phyloP scores from a whole-genome alignment of 1,139 yeast genomes.

The Eremothecium cymbalariae region DNA sequence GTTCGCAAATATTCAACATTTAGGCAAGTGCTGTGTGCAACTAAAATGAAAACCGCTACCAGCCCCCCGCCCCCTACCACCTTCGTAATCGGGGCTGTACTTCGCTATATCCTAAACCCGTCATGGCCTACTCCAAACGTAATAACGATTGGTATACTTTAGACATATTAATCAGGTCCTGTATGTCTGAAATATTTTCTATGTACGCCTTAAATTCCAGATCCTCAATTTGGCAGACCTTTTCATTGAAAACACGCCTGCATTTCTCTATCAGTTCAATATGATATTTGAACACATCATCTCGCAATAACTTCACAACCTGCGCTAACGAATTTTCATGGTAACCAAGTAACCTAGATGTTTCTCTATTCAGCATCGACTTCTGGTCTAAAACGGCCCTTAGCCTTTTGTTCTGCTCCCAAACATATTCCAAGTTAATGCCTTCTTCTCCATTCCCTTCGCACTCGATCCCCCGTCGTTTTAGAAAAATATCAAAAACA shows the following conservation, averaged over 20 bases:
- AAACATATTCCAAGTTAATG: slow-evolving; percentile 9
- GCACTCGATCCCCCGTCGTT: slow-evolving; percentile 9
- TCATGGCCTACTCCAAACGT: slow-evolving; percentile 11
- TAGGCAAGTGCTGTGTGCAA: too few species aligned
- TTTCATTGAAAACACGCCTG: slow-evolving; percentile 12
- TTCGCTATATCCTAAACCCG: too few species aligned
- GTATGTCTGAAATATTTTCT: slow-evolving; percentile 17
- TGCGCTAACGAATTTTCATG: slow-evolving; percentile 20
- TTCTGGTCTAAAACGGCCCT: slow-evolving; percentile 12
- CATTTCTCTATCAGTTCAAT: slow-evolving; percentile 10
- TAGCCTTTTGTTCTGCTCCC: slow-evolving; percentile 17
- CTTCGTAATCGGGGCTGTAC: too few species aligned
- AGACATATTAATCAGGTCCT: slow-evolving; percentile 20
- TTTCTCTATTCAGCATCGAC: slow-evolving; percentile 11
- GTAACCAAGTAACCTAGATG: slow-evolving; percentile 14
- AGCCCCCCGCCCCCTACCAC: too few species aligned
- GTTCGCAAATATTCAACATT: too few species aligned
- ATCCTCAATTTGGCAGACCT: slow-evolving; percentile 19
- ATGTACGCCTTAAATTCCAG: slow-evolving; percentile 20
- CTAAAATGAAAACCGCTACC: too few species aligned
- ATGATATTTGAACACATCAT: slow-evolving; percentile 19
- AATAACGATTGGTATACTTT: slow-evolving; percentile 17
- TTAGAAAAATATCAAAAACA: slow-evolving; percentile 16
- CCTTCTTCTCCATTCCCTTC: slow-evolving; percentile 5
- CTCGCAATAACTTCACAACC: slow-evolving; percentile 19